Evolutionary conservation across 805 yeast species (phyloP), one percentile per base, ranked within the genome.

Genomic region (Ogataea pini): DNA sequence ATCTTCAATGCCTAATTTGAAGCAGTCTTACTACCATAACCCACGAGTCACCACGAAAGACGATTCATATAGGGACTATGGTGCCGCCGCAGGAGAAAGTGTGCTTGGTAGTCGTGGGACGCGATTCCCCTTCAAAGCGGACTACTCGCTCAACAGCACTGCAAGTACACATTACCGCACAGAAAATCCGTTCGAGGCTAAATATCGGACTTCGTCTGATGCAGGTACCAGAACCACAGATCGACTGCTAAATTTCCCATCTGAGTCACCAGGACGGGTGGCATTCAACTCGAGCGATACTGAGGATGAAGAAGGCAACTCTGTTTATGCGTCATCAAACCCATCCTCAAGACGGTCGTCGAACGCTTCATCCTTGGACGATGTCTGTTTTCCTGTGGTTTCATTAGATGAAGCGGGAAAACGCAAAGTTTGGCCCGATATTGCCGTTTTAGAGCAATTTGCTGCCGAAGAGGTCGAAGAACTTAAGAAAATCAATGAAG

Each of bases 301-400:
- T 17, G 59, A 52, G 9, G 42, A 39, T n/a, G 51, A 37, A 2
- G 52, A 52, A 2, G 54, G 54, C 16, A 58, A 62, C 19, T 65
- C 69, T 2, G 56, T 63, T 7, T 66, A 65, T 39, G 66, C 58
- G 2, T 63, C 69, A 13, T 82, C 87, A n/a, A 82, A 82, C 57
- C 89, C 89, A 4, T 72, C 82, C 3, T 76, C 84, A 18, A 77
- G 86, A 42, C 73, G 86, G 50, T 71, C 80, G 33, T 75, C 83
- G 31, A 81, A 79, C 46, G 79, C 81, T 33, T 83, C 96, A 0
- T 87, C 96, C 1, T 69, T 92, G 49, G 91, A 86, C 62, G 99
- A 92, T 67, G 99, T 92, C 20, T 92, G 97, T 61, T 82, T 89
- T 65, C 96, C 96, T 0, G 73, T 90, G 32, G 90, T 85, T 53